These are phyloP conservation scores for Camellia sinensis DNA, from an alignment of 148 eudicot genomes.

Conservation along the genomic window DNA sequence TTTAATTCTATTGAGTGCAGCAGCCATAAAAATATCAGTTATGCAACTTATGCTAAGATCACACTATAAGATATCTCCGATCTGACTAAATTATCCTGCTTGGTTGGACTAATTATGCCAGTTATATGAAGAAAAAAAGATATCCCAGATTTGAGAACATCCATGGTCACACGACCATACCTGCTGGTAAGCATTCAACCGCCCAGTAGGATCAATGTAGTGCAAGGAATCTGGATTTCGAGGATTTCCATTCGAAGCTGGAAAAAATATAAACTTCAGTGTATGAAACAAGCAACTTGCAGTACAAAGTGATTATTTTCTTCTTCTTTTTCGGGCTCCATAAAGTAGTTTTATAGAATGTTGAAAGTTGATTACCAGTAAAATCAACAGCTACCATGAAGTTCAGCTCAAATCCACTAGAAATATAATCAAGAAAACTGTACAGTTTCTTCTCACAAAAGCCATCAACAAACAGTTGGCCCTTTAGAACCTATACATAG, in stretches of 20 bases:
- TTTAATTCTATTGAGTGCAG: background rate
- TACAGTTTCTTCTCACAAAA: slow-evolving; percentile 57
- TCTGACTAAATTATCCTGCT: background rate
- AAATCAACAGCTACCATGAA: slow-evolving; percentile 92
- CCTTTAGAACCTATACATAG: slow-evolving; percentile 62
- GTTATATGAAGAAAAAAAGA: background rate
- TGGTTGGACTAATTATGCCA: background rate
- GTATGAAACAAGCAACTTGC: slow-evolving; percentile 1
- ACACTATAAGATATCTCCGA: background rate
- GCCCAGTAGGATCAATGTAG: slow-evolving; percentile 80
- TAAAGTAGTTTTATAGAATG: background rate
- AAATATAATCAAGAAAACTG: slow-evolving; percentile 89
- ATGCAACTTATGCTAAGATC: too few relatives aligned
- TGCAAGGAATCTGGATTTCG: slow-evolving; percentile 65
- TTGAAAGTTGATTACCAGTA: slow-evolving; percentile 53
- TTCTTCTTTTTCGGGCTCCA: background rate
- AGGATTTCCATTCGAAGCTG: slow-evolving; percentile 91
- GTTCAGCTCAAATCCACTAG: slow-evolving; percentile 84
- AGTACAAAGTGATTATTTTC: background rate
- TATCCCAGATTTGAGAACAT: slow-evolving; percentile 2
- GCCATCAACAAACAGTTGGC: slow-evolving; percentile 74
- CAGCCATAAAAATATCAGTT: background rate
- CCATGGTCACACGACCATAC: slow-evolving; percentile 29
- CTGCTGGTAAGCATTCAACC: slow-evolving; percentile 86
- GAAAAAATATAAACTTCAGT: slow-evolving; percentile 3